These are phyloP conservation scores for Bjerkandera adusta DNA, from an alignment of 1,284 basidiomycete species.

Conservation along the genomic window DNA sequence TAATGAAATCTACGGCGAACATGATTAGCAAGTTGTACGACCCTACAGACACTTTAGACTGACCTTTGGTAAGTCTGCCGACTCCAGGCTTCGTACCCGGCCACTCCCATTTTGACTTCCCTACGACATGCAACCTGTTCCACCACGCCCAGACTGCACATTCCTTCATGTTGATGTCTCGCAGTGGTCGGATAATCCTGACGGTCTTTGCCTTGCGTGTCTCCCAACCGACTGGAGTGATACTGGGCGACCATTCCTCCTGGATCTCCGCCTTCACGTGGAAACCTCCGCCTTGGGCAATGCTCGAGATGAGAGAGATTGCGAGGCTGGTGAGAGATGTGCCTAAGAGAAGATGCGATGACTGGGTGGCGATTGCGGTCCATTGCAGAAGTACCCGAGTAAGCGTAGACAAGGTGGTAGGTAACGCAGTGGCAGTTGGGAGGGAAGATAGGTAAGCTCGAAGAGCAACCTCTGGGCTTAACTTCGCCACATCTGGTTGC, in stretches of 20 bases:
- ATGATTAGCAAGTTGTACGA: conserved; percentile 4
- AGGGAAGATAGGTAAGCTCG: conserved; percentile 64
- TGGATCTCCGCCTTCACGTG: conserved; percentile 69
- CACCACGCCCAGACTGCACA: conserved; percentile 78
- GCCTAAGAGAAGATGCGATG: conserved; percentile 80
- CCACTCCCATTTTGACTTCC: conserved; percentile 44
- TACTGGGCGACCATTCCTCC: conserved; percentile 57
- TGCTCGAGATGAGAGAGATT: conserved; percentile 71
- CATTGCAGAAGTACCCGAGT: conserved; percentile 70
- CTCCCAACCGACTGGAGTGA: not conserved
- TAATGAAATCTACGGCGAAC: conserved; percentile 69
- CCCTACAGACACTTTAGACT: no score
- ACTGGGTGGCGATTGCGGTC: conserved; percentile 53
- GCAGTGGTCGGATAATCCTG: conserved; percentile 68
- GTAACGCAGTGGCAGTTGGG: conserved; percentile 75
- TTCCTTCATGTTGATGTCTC: conserved; percentile 81
- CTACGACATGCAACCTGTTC: conserved; percentile 52
- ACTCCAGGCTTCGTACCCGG: conserved; percentile 60
- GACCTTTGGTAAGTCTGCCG: conserved; percentile 73
- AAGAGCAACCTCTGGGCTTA: conserved; percentile 48
- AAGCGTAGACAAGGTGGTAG: conserved; percentile 61
- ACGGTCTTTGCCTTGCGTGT: conserved; percentile 30
- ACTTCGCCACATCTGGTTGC: conserved; percentile 3
- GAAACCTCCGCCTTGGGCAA: conserved; percentile 82
- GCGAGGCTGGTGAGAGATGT: conserved; percentile 82